Evolutionary conservation across 2,329 filamentous ascomycete genomes (phyloP), one percentile per base, ranked within the genome.

Genomic region (Bipolaris zeicola): DNA sequence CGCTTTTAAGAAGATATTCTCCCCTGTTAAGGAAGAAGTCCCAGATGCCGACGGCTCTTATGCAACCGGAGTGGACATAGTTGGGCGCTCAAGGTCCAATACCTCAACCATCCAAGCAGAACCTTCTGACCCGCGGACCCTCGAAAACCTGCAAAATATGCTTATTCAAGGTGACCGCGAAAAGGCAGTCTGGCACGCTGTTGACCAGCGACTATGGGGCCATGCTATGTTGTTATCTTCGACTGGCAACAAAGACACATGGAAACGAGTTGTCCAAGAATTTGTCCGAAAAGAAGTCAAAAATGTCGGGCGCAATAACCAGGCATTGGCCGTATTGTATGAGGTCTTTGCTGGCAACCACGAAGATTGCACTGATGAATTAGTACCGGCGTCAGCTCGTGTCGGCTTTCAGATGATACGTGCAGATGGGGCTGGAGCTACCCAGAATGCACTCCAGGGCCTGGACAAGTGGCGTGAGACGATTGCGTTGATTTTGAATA

Each of bases 211-310:
- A 46, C 81, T 99, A 2, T 99, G 96, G 96, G 95, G 92, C 2
- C 96, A 99, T 75, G 96, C 95, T 3, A 90, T 99, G 84, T 82
- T 99, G 18, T 89, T 99, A 34, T 89, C 95, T 75, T 96, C 77
- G 6, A 95, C 91, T 1, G 81, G 90, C 45, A 90, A 91, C 20
- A 82, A 81, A 42, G 80, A 83, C 5, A 81, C 96, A 2, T 98
- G 96, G 85, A 96, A 92, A 74, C 91, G 96, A 72, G 93, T 99
- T 24, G 87, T 92, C 0, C 92, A 96, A 69, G 95, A 99, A 69
- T 99, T 99, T 69, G 89, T 99, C 16, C 89, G 92, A 64, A 93
- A 96, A 69, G 95, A 99, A 74, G 91, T 99, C 52, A 96, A 95
- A 73, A 89, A 89, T 50, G 81, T 88, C 3, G 87, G 90, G 2